These are phyloP conservation scores for Trifolium repens DNA, from an alignment of 306 rosid genomes.

Conservation along the genomic window DNA sequence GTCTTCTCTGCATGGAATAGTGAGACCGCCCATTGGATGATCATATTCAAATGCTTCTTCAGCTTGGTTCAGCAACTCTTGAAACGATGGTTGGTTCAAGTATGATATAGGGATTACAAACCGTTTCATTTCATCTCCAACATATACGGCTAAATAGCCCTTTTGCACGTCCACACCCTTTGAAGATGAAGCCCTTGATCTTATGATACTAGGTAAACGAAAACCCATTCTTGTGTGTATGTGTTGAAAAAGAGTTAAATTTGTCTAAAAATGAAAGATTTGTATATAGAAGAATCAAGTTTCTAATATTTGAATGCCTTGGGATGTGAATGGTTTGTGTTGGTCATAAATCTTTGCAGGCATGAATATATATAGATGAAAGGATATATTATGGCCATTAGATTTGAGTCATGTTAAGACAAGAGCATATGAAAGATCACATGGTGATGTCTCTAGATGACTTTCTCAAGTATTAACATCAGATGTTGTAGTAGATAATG, in stretches of 20 bases:
- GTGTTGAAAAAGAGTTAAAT: not conserved
- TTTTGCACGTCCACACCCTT: constrained; percentile 40
- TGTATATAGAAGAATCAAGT: not conserved
- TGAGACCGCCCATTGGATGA: constrained; percentile 55
- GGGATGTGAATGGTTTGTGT: constrained; percentile 27
- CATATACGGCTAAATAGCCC: constrained; percentile 45
- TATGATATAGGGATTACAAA: constrained; percentile 50
- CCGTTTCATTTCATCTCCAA: constrained; percentile 52
- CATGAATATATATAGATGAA: constrained; percentile 38
- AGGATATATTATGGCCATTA: not conserved
- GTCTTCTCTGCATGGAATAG: constrained; percentile 43
- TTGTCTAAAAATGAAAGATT: not conserved
- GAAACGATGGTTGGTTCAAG: constrained; percentile 44
- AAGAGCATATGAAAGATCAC: constrained; percentile 39
- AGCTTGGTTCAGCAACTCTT: constrained; percentile 38
- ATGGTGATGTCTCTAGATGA: constrained; percentile 38
- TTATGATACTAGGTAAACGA: constrained; percentile 41
- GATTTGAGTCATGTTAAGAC: not conserved
- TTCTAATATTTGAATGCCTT: constrained; percentile 9
- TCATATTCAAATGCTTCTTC: constrained; percentile 38
- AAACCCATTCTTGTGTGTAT: constrained; percentile 39
- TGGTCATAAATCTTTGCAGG: constrained; percentile 15
- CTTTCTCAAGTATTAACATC: not conserved
- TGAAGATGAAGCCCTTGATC: constrained; percentile 24
- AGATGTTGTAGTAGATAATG: not conserved